These are phyloP conservation scores for Fagopyrum esculentum DNA, from an alignment of 148 eudicot species.

Conservation along the genomic window DNA sequence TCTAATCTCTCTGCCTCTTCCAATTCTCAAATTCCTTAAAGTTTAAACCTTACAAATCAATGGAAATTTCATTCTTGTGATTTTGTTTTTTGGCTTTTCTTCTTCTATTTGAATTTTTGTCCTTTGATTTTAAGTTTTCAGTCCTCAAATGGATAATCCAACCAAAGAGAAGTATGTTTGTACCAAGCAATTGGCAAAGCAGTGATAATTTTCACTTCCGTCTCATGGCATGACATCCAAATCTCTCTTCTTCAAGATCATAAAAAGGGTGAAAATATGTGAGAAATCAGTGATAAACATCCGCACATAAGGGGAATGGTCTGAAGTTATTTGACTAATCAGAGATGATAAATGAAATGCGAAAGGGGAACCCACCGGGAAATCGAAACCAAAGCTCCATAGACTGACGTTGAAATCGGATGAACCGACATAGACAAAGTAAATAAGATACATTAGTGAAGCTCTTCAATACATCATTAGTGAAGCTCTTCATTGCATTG, in stretches of 20 bases:
- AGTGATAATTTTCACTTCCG: constrained; percentile 28
- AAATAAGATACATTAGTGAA: no score
- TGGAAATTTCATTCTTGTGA: not conserved
- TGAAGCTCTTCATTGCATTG: no score
- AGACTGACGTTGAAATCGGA: no score
- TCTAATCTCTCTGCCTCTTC: constrained; percentile 16
- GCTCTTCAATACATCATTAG: no score
- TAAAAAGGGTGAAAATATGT: constrained; percentile 31
- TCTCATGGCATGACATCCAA: constrained; percentile 29
- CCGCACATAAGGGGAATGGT: not conserved
- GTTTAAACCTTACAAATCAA: not conserved
- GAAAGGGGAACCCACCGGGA: no score
- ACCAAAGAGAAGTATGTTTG: constrained; percentile 27
- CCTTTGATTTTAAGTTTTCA: constrained; percentile 5
- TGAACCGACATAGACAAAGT: no score
- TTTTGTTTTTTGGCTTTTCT: not conserved
- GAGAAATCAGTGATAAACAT: constrained; percentile 31
- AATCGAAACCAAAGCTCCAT: no score
- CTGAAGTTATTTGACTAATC: no score
- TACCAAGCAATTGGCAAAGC: constrained; percentile 43
- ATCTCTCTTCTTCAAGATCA: constrained; percentile 24
- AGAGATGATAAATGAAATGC: no score
- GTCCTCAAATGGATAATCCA: constrained; percentile 20
- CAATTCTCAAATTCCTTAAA: not conserved
- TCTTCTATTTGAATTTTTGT: constrained; percentile 18